These are phyloP conservation scores for Brettanomyces sp. DNA, from an alignment of 805 yeast genomes.

Conservation along the genomic window DNA sequence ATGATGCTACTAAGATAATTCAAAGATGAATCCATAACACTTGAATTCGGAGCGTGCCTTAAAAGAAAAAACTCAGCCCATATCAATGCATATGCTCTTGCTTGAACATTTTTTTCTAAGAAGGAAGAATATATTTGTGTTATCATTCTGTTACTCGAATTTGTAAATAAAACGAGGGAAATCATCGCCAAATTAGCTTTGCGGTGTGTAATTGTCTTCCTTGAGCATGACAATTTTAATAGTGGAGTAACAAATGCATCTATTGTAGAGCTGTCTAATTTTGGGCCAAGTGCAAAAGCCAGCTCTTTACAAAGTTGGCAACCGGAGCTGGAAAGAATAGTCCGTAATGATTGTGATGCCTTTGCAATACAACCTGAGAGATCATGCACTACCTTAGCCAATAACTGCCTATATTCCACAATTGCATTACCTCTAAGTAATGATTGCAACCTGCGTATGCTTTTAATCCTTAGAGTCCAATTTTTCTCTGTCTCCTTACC, in stretches of 20 bases:
- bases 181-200: slow-evolving; percentile 48
- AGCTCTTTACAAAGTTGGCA: slow-evolving; percentile 71
- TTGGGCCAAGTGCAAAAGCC: slow-evolving; percentile 29
- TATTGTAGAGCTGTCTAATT: slow-evolving; percentile 34
- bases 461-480: slow-evolving; percentile 69
- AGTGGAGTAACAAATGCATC: slow-evolving; percentile 42
- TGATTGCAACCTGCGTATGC: slow-evolving; percentile 46
- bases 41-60: slow-evolving; percentile 33
- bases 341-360: slow-evolving; percentile 65
- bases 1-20: slow-evolving; percentile 44
- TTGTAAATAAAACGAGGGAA: slow-evolving; percentile 45
- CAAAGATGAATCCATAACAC: slow-evolving; percentile 21
- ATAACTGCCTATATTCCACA: slow-evolving; percentile 23
- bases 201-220: slow-evolving; percentile 55
- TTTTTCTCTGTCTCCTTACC: slow-evolving; percentile 82
- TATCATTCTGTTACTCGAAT: slow-evolving; percentile 43
- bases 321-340: slow-evolving; percentile 69
- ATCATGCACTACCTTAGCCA: slow-evolving; percentile 23
- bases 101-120: slow-evolving; percentile 61
- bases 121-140: slow-evolving; percentile 41
- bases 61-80: slow-evolving; percentile 61
- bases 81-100: slow-evolving; percentile 57
- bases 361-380: slow-evolving; percentile 56
- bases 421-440: slow-evolving; percentile 49
- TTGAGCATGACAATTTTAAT: slow-evolving; percentile 44